Evolutionary conservation across 2,329 filamentous ascomycete species (phyloP), one percentile per base, ranked within the genome.

Genomic region (Curvularia hawaiiensis): DNA sequence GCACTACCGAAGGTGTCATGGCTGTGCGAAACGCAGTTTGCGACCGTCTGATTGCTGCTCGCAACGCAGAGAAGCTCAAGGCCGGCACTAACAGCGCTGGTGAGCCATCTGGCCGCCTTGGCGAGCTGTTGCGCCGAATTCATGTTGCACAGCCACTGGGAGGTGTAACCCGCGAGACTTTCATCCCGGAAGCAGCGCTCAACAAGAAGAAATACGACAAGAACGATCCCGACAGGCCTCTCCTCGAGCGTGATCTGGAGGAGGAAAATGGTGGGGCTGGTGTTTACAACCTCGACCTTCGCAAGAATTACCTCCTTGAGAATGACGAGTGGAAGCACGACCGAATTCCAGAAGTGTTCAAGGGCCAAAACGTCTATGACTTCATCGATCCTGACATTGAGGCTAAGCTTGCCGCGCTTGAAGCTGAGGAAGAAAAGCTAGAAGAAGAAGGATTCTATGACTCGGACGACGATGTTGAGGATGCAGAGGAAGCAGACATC

Each of bases 371-470:
- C 77, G 91, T 99, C 56, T 95, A 94, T 80, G 95, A 99, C 79
- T 99, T 91, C 77, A 88, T 99, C 72, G 95, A 98, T 72, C 93
- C 94, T 1, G 96, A 99, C 54, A 99, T 99, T 74, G 95, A 97
- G 72, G 85, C 88, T 66, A 98, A 97, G 82, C 85, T 99, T 49
- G 88, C 89, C 50, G 92, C 92, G 54, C 84, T 99, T 33, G 95
- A 99, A 78, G 93, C 93, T 62, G 96, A 99, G 75, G 95, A 99
- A 77, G 94, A 97, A 80, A 89, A 89, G 69, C 86, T 98, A 14
- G 90, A 97, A 78, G 89, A 87, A 8, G 91, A 97, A 64, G 95
- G 95, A 58, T 97, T 90, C 83, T 99, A 99, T 79, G 91, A 97
- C 44, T 92, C 71, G 8, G 74, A 77, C 14, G 86, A 84, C 18